Conservation (phyloP, 495 filamentous ascomycete species). For the Lophium mytilinum region DNA sequence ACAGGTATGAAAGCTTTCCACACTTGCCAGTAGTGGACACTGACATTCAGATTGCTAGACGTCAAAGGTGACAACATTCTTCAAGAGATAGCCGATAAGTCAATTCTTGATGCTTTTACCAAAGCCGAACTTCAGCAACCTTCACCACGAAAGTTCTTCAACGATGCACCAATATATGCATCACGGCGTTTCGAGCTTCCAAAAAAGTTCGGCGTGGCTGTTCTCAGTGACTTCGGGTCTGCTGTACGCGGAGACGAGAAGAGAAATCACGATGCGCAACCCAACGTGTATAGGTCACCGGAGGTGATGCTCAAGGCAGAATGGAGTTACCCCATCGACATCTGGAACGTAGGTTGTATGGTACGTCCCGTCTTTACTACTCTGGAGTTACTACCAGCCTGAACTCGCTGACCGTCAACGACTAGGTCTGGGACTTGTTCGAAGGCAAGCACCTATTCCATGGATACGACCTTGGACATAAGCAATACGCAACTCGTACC, state of each 20-base stretch:
- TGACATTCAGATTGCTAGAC: constrained; percentile 25
- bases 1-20: not conserved
- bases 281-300: constrained; percentile 38
- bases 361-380: constrained; percentile 8
- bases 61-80: constrained; percentile 32
- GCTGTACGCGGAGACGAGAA: constrained; percentile 15
- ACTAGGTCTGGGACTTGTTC: constrained; percentile 45
- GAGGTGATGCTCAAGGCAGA: constrained; percentile 5
- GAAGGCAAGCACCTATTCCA: constrained; percentile 41
- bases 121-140: constrained; percentile 28
- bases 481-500: constrained; percentile 37
- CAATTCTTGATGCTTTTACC: constrained; percentile 8
- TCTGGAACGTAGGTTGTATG: constrained; percentile 13
- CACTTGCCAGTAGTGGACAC: not conserved
- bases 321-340: constrained; percentile 8
- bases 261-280: constrained; percentile 32
- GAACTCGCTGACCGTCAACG: not conserved
- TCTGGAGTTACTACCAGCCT: not conserved
- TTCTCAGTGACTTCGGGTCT: constrained; percentile 41
- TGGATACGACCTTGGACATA: constrained; percentile 37
- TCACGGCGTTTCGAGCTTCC: constrained; percentile 24
- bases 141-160: constrained; percentile 27
- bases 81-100: constrained; percentile 14
- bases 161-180: constrained; percentile 30
- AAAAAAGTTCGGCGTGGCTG: constrained; percentile 23